These are phyloP conservation scores for Fusarium transvaalense DNA, from an alignment of 2,329 filamentous ascomycete genomes.

Conservation along the genomic window DNA sequence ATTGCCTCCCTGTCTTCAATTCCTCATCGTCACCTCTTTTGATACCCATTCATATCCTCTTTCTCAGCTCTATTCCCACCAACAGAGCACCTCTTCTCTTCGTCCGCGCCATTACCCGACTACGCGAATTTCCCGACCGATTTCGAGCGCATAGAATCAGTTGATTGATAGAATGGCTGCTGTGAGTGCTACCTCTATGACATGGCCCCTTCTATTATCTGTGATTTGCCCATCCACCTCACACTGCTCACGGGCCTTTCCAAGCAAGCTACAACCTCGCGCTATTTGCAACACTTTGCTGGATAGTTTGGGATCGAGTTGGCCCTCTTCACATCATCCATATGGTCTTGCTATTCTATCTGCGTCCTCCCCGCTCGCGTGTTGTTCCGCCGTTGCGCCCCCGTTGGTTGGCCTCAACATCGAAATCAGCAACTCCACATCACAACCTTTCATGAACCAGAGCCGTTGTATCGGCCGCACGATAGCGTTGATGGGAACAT, in stretches of 20 bases:
- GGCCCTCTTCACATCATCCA: background rate
- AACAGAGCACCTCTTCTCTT: conserved; percentile 32
- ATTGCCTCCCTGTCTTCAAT: conserved; percentile 48
- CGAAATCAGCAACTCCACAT: conserved; percentile 32
- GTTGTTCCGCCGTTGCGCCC: conserved; percentile 41
- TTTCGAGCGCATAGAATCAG: conserved; percentile 49
- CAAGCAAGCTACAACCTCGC: conserved; percentile 18
- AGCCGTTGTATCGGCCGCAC: background rate
- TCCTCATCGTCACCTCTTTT: conserved; percentile 50
- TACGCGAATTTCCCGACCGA: conserved; percentile 36
- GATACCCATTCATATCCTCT: conserved; percentile 51
- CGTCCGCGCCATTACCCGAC: conserved; percentile 39
- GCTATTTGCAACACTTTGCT: background rate
- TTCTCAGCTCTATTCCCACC: conserved; percentile 37
- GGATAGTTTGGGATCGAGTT: background rate
- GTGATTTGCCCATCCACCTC: conserved; percentile 28
- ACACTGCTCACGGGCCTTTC: conserved; percentile 6
- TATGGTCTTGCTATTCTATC: conserved; percentile 6
- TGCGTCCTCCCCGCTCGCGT: conserved; percentile 40
- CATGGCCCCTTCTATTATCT: conserved; percentile 35
- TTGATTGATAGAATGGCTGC: conserved; percentile 58
- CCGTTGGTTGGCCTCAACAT: conserved; percentile 33
- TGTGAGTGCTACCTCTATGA: conserved; percentile 52
- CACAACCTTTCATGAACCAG: conserved; percentile 3
- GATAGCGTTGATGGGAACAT: background rate